Conservation (phyloP, 257 asterid genomes). For the Solanum sejunctum region DNA sequence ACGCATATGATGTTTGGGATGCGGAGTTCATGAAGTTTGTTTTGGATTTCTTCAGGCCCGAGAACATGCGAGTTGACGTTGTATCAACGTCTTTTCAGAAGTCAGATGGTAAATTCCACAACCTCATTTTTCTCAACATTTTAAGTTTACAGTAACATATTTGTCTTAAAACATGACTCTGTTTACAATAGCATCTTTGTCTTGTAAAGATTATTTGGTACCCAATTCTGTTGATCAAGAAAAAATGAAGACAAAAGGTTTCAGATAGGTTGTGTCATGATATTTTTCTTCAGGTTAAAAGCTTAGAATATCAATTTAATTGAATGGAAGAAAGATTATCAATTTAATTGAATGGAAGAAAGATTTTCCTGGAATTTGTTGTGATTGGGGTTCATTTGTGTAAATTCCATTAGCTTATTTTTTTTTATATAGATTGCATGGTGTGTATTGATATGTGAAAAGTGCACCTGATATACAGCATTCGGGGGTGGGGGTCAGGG, state of each 20-base stretch:
- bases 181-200: background rate
- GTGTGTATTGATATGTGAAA: background rate
- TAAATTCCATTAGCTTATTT: background rate
- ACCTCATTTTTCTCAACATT: background rate
- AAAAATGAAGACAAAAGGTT: background rate
- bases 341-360: background rate
- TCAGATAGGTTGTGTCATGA: background rate
- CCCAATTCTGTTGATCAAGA: background rate
- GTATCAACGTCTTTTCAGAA: constrained; percentile 60
- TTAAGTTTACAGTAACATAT: background rate
- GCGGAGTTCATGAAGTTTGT: constrained; percentile 51
- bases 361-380: background rate
- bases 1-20: constrained; percentile 85
- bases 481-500: background rate
- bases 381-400: background rate
- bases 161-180: background rate
- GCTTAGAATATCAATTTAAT: background rate
- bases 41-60: constrained; percentile 68
- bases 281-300: background rate
- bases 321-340: background rate
- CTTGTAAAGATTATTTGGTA: background rate
- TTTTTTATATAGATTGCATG: background rate
- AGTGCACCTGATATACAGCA: background rate
- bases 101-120: constrained; percentile 34
- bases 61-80: constrained; percentile 90